phyloP scores from a whole-genome alignment of 108 stramenopile genomes.

The Cyclotella kingstonii region DNA sequence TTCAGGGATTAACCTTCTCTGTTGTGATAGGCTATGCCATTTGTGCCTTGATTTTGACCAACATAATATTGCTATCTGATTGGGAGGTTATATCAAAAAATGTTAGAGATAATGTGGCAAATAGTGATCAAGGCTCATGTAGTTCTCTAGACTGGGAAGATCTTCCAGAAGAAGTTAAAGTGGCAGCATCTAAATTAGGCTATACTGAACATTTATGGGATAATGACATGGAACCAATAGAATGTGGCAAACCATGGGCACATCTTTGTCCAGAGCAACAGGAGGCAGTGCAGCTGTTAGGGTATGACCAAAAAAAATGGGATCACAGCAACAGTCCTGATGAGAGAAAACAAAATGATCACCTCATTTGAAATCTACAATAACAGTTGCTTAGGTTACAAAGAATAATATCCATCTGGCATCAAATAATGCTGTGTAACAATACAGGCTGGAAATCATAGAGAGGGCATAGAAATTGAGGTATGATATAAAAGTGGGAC shows the following conservation, averaged over 20 bases:
- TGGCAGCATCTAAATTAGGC: constrained; percentile 28
- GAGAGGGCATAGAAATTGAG: no score
- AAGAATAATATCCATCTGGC: no score
- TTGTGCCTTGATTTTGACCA: constrained; percentile 8
- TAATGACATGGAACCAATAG: constrained; percentile 21
- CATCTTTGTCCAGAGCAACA: constrained; percentile 44
- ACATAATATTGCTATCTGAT: constrained; percentile 11
- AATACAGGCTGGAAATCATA: no score
- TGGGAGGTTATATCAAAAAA: constrained; percentile 16
- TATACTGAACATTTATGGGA: constrained; percentile 42
- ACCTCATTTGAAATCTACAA: no score
- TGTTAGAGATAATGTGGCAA: constrained; percentile 18
- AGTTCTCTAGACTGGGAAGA: constrained; percentile 13
- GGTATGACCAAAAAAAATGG: constrained; percentile 49
- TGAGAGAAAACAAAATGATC: background rate
- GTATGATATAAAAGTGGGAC: no score
- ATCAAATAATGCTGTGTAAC: no score
- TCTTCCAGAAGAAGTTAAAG: constrained; percentile 8
- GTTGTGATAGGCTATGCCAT: constrained; percentile 24
- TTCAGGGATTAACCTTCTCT: constrained; percentile 23
- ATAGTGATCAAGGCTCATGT: constrained; percentile 8
- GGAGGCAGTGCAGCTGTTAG: constrained; percentile 36
- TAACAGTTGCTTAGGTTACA: no score
- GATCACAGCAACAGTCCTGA: background rate
- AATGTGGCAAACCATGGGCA: constrained; percentile 34